phyloP scores from a whole-genome alignment of 2,329 filamentous ascomycete genomes.

The Lachnellula subtilissima region DNA sequence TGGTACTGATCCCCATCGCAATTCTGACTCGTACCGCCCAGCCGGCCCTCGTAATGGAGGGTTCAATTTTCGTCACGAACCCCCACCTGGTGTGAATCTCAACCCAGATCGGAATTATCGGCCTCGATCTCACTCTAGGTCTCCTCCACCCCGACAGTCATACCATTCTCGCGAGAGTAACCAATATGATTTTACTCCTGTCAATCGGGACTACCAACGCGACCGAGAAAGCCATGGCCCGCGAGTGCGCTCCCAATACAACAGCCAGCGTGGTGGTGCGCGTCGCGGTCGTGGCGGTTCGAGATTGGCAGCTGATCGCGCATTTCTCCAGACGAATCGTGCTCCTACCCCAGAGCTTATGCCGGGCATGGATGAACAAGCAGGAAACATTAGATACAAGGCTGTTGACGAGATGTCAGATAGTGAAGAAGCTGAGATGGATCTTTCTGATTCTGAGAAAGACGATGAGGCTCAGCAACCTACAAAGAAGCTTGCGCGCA shows the following conservation, averaged over 20 bases:
- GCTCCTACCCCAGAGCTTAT: constrained; percentile 33
- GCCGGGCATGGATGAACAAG: constrained; percentile 31
- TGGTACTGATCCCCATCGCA: constrained; percentile 6
- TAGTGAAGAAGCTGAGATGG: constrained; percentile 58
- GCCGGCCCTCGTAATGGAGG: constrained; percentile 5
- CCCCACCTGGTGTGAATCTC: constrained; percentile 27
- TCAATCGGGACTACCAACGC: neutral
- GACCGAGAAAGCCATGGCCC: neutral
- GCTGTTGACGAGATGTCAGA: constrained; percentile 55
- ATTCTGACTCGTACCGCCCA: constrained; percentile 18
- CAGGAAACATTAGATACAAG: constrained; percentile 44
- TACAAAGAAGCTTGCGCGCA: constrained; percentile 41
- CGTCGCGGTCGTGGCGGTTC: constrained; percentile 27
- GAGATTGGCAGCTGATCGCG: constrained; percentile 30
- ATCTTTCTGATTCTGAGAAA: constrained; percentile 47
- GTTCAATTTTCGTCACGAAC: constrained; percentile 31
- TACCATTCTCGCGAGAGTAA: constrained; percentile 4
- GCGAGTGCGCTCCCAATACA: neutral
- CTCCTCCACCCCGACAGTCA: constrained; percentile 18
- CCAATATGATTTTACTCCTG: neutral
- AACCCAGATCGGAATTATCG: constrained; percentile 17
- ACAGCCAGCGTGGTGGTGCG: constrained; percentile 9
- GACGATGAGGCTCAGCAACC: constrained; percentile 33
- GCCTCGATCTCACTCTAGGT: constrained; percentile 9
- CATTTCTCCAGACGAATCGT: constrained; percentile 32